Evolutionary conservation across 2,329 filamentous ascomycete species (phyloP), one percentile per base, ranked within the genome.

Genomic region (Phoma sp.): DNA sequence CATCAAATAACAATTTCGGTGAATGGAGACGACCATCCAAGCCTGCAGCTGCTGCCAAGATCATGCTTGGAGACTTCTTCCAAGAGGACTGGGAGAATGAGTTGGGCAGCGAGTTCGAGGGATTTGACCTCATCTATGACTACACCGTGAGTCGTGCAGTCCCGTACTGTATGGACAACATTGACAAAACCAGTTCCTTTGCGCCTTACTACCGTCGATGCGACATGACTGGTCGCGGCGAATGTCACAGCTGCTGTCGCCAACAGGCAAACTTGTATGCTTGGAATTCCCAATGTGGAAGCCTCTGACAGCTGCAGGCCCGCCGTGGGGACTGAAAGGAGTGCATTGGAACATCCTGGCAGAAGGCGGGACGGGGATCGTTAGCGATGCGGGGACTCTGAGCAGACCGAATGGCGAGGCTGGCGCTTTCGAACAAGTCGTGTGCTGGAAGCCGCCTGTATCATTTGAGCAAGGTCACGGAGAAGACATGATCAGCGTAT

Each of bases 251-350:
- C 76, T 87, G 8, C 77, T 87, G 7, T 74, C 79, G 24, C 77
- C 79, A 10, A 73, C 71, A 2, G 82, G 83, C 3, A 77, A 78
- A 46, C 74, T 87, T 41, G 77, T 87, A 33, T 86, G 84, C 74
- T 81, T 95, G 49, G 90, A 95, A 72, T 95, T 88, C 72, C 91
- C 91, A 10, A 84, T 87, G 2, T 82, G 83, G 60, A 93, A 92
- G 72, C 80, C 84, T 37, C 81, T 88, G 24, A 80, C 79, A 17
- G 78, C 81, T 19, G 80, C 80, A 5, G 90, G 91, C 0, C 90
- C 91, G n/a, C 90, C 91, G 1, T 92, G 85, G 81, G 86, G 85
- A 15, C 76, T 90, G 35, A 82, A 84, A n/a, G 82, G 58, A 41
- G 54, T 63, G 31, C 55, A 64, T 43, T 57, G 51, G 46, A 55